Conservation (phyloP, 768 basidiomycete species). For the Favolaschia claudopus region DNA sequence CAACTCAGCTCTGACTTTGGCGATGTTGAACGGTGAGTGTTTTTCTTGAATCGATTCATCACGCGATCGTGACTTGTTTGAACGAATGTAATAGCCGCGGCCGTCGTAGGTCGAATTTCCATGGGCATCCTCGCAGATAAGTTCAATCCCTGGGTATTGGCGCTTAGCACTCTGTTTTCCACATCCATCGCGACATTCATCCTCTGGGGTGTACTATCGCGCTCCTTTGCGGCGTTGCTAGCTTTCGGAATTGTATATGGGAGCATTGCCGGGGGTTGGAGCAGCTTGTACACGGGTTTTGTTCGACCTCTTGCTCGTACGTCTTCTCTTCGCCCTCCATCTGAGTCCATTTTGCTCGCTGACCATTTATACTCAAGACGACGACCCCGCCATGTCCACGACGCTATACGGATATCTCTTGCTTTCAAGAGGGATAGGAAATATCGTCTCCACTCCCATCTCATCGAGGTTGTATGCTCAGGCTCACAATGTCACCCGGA, state of each 20-base stretch:
- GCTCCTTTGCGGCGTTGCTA: slow-evolving; percentile 33
- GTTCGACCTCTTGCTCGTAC: slow-evolving; percentile 32
- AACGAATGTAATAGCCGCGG: slow-evolving; percentile 17
- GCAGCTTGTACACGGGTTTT: slow-evolving; percentile 37
- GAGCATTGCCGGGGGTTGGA: slow-evolving; percentile 35
- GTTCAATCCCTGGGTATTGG: slow-evolving; percentile 31
- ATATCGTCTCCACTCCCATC: slow-evolving; percentile 39
- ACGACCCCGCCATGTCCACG: slow-evolving; percentile 33
- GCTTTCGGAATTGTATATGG: slow-evolving; percentile 36
- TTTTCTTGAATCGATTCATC: no score
- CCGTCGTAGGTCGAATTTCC: slow-evolving; percentile 31
- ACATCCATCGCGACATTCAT: slow-evolving; percentile 36
- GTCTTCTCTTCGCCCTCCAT: not conserved
- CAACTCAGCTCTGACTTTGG: slow-evolving; percentile 31
- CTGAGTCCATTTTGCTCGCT: not conserved
- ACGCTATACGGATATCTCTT: slow-evolving; percentile 35
- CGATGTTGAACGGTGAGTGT: slow-evolving; percentile 34
- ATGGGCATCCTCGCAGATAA: slow-evolving; percentile 38
- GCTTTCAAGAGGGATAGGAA: slow-evolving; percentile 38
- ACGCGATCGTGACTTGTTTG: not conserved
- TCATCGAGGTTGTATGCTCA: slow-evolving; percentile 6
- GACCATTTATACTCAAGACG: slow-evolving; percentile 24
- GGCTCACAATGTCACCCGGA: not conserved
- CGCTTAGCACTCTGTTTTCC: slow-evolving; percentile 22
- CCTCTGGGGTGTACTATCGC: slow-evolving; percentile 38